A percentile compares a stretch with the other conserved stretches of the same genome.
Evolutionary conservation across 176 grass and related monocot species (phyloP).

Genomic region (Lolium multiflorum): DNA sequence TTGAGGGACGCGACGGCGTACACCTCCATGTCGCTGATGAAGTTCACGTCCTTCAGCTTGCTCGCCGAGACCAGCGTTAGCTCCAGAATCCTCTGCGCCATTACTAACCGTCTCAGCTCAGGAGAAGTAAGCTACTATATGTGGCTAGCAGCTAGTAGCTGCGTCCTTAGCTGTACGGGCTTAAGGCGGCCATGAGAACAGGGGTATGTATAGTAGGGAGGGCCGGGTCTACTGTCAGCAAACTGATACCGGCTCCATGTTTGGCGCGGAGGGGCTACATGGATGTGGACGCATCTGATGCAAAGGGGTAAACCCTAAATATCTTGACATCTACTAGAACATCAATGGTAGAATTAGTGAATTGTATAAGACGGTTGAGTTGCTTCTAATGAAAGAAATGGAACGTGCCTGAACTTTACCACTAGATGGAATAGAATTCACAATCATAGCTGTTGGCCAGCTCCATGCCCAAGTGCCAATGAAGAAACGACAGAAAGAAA

Average conservation of each 20-base stretch:
- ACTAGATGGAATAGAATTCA: neutral
- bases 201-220: slow-evolving; percentile 15
- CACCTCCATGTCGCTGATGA: slow-evolving; percentile 50
- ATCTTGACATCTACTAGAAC: neutral
- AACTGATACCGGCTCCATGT: neutral
- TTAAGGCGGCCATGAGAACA: neutral
- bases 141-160: neutral
- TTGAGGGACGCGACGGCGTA: slow-evolving; percentile 49
- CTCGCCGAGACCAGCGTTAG: slow-evolving; percentile 55
- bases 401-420: neutral
- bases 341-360: neutral
- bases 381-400: neutral
- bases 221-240: neutral
- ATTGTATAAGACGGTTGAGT: neutral
- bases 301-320: neutral
- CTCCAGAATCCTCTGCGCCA: slow-evolving; percentile 46
- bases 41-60: slow-evolving; percentile 53
- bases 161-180: neutral
- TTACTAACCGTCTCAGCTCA: neutral
- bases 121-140: neutral
- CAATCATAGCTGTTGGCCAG: neutral
- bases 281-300: slow-evolving; percentile 6
- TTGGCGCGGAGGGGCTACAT: neutral
- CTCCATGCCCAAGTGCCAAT: neutral
- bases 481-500: neutral